These are phyloP conservation scores for Phytophthora melonis DNA, from an alignment of 352 stramenopile genomes.

Conservation along the genomic window DNA sequence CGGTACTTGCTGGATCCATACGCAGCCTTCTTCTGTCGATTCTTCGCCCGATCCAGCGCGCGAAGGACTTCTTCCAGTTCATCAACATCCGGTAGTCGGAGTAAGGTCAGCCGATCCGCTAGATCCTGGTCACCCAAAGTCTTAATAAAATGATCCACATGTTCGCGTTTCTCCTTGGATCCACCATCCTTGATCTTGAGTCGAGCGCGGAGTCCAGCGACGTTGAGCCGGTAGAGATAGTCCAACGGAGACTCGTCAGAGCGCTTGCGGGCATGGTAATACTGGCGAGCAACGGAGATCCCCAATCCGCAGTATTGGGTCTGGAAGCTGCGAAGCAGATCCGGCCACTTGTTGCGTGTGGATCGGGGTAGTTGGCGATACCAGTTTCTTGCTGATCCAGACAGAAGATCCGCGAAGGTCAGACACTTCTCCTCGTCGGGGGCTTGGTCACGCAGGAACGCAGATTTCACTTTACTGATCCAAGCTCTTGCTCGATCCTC, in stretches of 20 bases:
- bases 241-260: background rate
- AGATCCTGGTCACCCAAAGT: background rate
- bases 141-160: background rate
- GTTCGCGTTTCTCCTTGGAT: background rate
- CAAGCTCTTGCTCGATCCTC: background rate
- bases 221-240: background rate
- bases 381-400: conserved; percentile 2
- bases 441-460: background rate
- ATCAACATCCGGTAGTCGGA: too few species aligned
- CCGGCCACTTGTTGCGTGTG: background rate
- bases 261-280: background rate
- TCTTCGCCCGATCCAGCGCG: too few species aligned
- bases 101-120: too few species aligned
- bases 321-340: background rate
- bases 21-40: too few species aligned
- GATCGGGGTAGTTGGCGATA: background rate
- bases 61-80: too few species aligned
- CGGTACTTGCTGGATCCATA: too few species aligned
- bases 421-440: conserved; percentile 2
- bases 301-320: background rate
- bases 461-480: conserved; percentile 6
- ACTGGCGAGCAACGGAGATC: background rate
- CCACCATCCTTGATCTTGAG: background rate
- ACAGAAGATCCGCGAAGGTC: conserved; percentile 2
- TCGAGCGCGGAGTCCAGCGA: background rate